Evolutionary conservation across 2,329 filamentous ascomycete species (phyloP).

Genomic region (Aspergillus oerlinghausenensis): DNA sequence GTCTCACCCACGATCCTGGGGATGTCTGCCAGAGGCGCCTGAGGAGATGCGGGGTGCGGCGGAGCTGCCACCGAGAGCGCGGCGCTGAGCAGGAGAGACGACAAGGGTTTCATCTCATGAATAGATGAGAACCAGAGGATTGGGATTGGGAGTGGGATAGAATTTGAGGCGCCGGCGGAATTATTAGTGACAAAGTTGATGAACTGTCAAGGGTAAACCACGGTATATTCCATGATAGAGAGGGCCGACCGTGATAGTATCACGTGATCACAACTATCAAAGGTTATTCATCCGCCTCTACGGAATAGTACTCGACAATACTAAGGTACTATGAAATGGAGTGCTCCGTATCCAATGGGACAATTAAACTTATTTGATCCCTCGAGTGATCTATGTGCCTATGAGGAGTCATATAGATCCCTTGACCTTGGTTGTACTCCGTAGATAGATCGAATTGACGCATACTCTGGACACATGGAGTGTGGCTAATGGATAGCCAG

Average conservation of each 20-base stretch:
- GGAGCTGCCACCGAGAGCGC: slow-evolving; percentile 17
- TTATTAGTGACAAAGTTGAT: background rate
- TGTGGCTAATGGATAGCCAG: too few species aligned
- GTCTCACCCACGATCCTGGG: slow-evolving; percentile 2
- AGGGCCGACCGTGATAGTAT: too few species aligned
- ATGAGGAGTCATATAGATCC: too few species aligned
- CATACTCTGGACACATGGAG: background rate
- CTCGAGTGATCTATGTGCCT: too few species aligned
- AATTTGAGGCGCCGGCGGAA: background rate
- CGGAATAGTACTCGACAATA: too few species aligned
- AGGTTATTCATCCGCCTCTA: too few species aligned
- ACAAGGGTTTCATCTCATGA: slow-evolving; percentile 5
- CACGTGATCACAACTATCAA: background rate
- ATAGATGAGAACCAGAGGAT: background rate
- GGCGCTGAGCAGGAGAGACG: slow-evolving; percentile 16
- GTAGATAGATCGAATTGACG: background rate
- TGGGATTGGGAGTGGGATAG: background rate
- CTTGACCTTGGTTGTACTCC: too few species aligned
- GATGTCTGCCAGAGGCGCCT: slow-evolving; percentile 8
- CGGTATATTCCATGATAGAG: background rate
- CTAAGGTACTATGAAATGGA: background rate
- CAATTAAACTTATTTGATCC: background rate
- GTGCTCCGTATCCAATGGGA: background rate
- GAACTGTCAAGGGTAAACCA: background rate
- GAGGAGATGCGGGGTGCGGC: slow-evolving; percentile 25